These are phyloP conservation scores for Epichloe gansuensis DNA, from an alignment of 2,329 filamentous ascomycete species.

Conservation along the genomic window DNA sequence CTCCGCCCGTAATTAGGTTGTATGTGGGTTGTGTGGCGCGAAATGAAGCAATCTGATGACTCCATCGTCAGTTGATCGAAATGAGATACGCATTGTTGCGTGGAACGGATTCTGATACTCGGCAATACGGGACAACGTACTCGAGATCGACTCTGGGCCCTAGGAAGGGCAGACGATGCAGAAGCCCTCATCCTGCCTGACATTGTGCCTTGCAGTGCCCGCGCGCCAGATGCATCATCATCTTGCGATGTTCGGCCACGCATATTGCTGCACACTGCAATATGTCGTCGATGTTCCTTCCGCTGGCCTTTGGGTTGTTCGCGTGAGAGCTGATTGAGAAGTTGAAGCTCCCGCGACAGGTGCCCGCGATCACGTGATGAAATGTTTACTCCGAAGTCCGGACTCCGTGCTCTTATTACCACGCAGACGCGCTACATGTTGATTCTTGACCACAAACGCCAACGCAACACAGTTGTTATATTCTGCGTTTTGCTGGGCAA, in stretches of 20 bases:
- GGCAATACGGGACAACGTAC: constrained; percentile 17
- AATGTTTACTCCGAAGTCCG: too few species aligned
- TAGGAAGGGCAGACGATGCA: constrained; percentile 21
- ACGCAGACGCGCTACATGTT: too few species aligned
- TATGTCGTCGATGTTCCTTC: not conserved
- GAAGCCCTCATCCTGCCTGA: constrained; percentile 24
- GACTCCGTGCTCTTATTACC: too few species aligned
- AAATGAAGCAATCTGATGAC: constrained; percentile 30
- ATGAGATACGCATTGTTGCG: not conserved
- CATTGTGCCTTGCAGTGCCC: constrained; percentile 18
- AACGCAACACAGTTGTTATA: too few species aligned
- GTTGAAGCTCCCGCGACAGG: constrained; percentile 1
- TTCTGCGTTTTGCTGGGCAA: too few species aligned
- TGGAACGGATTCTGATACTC: not conserved
- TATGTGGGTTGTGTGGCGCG: constrained; percentile 44
- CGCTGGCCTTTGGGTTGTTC: not conserved
- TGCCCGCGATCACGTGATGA: constrained; percentile 3
- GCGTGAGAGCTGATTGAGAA: not conserved
- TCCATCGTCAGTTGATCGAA: not conserved
- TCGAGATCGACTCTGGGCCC: constrained; percentile 27
- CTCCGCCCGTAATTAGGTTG: constrained; percentile 45
- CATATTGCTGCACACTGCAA: constrained; percentile 15
- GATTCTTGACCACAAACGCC: too few species aligned
- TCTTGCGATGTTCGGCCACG: constrained; percentile 21
- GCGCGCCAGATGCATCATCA: constrained; percentile 16